Conservation (phyloP, 495 filamentous ascomycete genomes). For the Platismatia glauca region DNA sequence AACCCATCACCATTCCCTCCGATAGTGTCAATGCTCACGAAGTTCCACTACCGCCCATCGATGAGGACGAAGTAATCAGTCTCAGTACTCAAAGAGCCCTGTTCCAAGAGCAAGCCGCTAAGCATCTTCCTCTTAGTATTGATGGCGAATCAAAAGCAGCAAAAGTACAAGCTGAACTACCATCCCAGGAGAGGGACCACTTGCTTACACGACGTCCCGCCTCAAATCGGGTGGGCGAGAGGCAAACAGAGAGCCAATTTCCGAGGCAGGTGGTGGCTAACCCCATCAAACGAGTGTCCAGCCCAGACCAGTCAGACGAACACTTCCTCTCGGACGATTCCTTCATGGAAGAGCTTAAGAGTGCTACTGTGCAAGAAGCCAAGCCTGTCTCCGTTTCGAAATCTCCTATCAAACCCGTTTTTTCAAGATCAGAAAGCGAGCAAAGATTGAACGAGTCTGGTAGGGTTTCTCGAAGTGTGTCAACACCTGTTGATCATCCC, state of each 20-base stretch:
- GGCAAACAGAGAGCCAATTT: neutral
- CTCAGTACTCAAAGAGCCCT: conserved; percentile 8
- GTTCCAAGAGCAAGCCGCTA: neutral
- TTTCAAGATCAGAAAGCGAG: conserved; percentile 38
- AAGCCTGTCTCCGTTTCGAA: conserved; percentile 74
- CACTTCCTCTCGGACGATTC: conserved; percentile 72
- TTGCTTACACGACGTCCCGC: neutral
- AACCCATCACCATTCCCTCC: neutral
- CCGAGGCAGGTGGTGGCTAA: conserved; percentile 23
- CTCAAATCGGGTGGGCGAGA: neutral
- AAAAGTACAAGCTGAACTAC: too few relatives aligned
- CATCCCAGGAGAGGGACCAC: neutral
- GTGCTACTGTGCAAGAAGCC: conserved; percentile 73
- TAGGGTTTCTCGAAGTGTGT: conserved; percentile 44
- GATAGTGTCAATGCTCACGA: conserved; percentile 11
- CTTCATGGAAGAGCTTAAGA: conserved; percentile 81
- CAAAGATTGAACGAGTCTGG: conserved; percentile 28
- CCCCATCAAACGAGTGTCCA: conserved; percentile 34
- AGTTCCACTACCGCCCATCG: conserved; percentile 16
- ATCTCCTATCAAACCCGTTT: conserved; percentile 65
- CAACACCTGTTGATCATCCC: conserved; percentile 25
- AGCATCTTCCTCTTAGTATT: neutral
- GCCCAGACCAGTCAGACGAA: conserved; percentile 50
- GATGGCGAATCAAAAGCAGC: neutral
- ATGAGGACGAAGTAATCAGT: conserved; percentile 17